phyloP scores from a whole-genome alignment of 1,284 basidiomycete species.

The Coniferiporia sulphurascens region DNA sequence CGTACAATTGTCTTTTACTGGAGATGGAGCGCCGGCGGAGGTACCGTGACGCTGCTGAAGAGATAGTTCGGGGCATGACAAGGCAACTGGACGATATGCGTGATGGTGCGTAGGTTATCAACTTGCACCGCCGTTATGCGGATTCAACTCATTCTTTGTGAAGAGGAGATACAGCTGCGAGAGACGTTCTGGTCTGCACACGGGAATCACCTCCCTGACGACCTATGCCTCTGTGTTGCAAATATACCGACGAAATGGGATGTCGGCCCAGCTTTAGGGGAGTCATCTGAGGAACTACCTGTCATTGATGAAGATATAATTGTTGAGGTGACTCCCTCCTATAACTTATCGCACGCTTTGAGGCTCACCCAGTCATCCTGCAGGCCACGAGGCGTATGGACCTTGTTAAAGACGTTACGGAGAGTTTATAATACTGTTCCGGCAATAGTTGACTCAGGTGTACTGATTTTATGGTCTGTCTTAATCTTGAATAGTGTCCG shows the following conservation, averaged over 20 bases:
- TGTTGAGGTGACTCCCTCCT: slow-evolving; percentile 35
- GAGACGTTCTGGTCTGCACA: slow-evolving; percentile 67
- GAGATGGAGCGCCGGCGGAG: slow-evolving; percentile 66
- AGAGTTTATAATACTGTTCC: slow-evolving; percentile 5
- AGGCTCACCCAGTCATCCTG: neutral
- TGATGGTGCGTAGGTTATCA: slow-evolving; percentile 44
- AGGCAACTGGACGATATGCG: slow-evolving; percentile 54
- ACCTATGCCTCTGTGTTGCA: slow-evolving; percentile 68
- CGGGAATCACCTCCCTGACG: slow-evolving; percentile 66
- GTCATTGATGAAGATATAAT: slow-evolving; percentile 56
- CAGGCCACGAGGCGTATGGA: slow-evolving; percentile 15
- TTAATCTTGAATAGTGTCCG: neutral
- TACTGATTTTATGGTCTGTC: slow-evolving; percentile 1
- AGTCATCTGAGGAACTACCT: slow-evolving; percentile 51
- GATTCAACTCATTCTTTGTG: slow-evolving; percentile 4
- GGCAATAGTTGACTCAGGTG: neutral
- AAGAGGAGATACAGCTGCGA: slow-evolving; percentile 63
- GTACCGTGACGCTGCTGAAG: slow-evolving; percentile 59
- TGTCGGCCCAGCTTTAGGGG: slow-evolving; percentile 50
- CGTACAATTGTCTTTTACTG: slow-evolving; percentile 65
- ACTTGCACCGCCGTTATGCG: neutral
- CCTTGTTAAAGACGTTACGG: slow-evolving; percentile 13
- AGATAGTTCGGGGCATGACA: slow-evolving; percentile 61
- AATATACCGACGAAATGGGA: slow-evolving; percentile 69
- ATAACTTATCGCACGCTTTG: neutral